These are phyloP conservation scores for Calcarisporium arbuscula DNA, from an alignment of 2,329 filamentous ascomycete species.

Conservation along the genomic window DNA sequence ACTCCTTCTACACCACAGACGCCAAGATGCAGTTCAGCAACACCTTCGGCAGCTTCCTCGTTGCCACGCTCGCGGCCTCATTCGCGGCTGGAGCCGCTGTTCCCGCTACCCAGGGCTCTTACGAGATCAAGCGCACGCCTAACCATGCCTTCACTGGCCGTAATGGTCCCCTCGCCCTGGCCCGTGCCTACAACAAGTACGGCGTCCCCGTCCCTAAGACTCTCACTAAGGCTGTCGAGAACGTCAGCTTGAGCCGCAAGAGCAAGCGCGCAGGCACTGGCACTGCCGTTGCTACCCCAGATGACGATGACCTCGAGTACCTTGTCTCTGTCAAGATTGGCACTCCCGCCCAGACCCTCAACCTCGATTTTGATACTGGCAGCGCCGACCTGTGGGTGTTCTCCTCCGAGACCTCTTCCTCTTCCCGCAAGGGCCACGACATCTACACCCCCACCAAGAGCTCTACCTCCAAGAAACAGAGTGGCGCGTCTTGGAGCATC, in stretches of 20 bases:
- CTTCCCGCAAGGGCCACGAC: slow-evolving; percentile 29
- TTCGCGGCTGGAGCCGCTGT: not conserved
- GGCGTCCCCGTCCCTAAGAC: slow-evolving; percentile 23
- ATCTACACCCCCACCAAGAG: slow-evolving; percentile 33
- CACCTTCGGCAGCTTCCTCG: slow-evolving; percentile 2
- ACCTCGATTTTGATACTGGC: slow-evolving; percentile 40
- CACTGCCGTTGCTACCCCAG: slow-evolving; percentile 8
- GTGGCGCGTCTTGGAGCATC: slow-evolving; percentile 33
- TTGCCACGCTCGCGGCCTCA: not conserved
- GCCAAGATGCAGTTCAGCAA: slow-evolving; percentile 1
- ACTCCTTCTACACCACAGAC: too few species aligned
- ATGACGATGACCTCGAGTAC: slow-evolving; percentile 29
- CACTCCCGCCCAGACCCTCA: slow-evolving; percentile 34
- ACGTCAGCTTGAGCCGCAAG: slow-evolving; percentile 10
- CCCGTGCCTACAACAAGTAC: slow-evolving; percentile 30
- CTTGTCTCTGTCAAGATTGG: slow-evolving; percentile 35
- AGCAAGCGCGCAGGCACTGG: slow-evolving; percentile 10
- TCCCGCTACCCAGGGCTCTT: not conserved
- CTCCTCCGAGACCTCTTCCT: slow-evolving; percentile 31
- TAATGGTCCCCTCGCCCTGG: slow-evolving; percentile 5
- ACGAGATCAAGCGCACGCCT: slow-evolving; percentile 1
- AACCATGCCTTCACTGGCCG: slow-evolving; percentile 2
- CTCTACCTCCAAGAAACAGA: slow-evolving; percentile 28
- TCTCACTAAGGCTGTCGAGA: slow-evolving; percentile 19
- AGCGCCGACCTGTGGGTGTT: slow-evolving; percentile 45